Evolutionary conservation across 2,329 filamentous ascomycete species (phyloP), one percentile per base, ranked within the genome.

Genomic region (Colletotrichum tamarilloi): DNA sequence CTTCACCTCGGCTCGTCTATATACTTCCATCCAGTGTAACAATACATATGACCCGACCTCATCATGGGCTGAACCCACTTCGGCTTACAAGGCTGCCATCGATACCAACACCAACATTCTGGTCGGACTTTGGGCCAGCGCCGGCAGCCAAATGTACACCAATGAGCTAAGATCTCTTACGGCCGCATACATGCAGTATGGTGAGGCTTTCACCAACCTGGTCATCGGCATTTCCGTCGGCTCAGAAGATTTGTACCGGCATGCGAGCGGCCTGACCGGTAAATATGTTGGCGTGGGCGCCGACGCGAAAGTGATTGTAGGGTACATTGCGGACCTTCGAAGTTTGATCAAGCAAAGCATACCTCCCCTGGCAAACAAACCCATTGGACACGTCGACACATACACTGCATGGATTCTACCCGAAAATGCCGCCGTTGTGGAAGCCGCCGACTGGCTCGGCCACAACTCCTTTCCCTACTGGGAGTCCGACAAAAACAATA

Each of bases 51-150:
- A 94, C 80, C 92, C 93, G 26, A 81, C 32, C 32, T 35, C 32
- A 12, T 19, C 38, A 7, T 19, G 38, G 38, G 38, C 38, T 32
- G 71, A 94, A 80, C 92, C 93, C 24, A 81, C 95, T 78, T 86
- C 92, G 81, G 93, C 94, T 42, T 87, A 94, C 82, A 92, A 92
- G 81, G 89, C 89, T 8, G 88, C 89, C 30, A 81, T 88, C 57
- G 80, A 81, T 46, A 86, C 86, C 12, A 84, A 86, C 22, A 86
- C 85, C 0, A 82, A 84, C 69, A 82, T 90, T 38, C 84, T 90
- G 32, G 85, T 88, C 8, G 88, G 89, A 55, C 80, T 90, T 57
- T 91, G 89, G 89, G 79, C 83, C 42, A 71, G 65, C 28, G 71
- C 70, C 35, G 63, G 81, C 60, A 35, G 32, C 11, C 32, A 35